phyloP scores from a whole-genome alignment of 225 moss, liverwort and hornwort genomes.

The Ulota crispa region DNA sequence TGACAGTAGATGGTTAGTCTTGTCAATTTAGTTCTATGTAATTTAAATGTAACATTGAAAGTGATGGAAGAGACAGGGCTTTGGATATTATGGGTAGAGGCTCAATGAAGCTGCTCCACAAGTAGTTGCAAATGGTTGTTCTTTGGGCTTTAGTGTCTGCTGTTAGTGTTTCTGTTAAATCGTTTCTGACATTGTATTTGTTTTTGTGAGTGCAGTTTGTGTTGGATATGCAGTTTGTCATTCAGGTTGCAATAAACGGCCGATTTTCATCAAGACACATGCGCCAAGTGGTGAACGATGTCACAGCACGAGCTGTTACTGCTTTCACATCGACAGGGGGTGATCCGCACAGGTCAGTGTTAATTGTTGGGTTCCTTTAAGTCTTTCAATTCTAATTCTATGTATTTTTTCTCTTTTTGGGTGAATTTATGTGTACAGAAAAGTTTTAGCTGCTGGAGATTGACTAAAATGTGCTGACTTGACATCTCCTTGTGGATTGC shows the following conservation, averaged over 20 bases:
- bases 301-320: constrained; percentile 62
- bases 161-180: neutral
- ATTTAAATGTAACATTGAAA: neutral
- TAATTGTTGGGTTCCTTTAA: neutral
- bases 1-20: neutral
- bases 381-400: too few relatives aligned
- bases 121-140: constrained; percentile 2
- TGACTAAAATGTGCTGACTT: neutral
- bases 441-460: neutral
- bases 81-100: neutral
- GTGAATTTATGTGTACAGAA: neutral
- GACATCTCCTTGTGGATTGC: neutral
- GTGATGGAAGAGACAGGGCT: neutral
- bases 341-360: constrained; percentile 58
- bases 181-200: neutral
- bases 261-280: constrained; percentile 60
- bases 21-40: neutral
- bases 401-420: neutral
- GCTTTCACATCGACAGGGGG: constrained; percentile 63
- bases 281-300: constrained; percentile 64
- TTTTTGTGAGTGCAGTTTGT: constrained; percentile 51
- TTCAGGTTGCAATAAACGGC: constrained; percentile 60
- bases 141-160: constrained; percentile 9
- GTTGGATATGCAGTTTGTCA: constrained; percentile 66
- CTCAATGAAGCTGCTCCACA: neutral